Base-by-base conservation (phyloP, 257 asterid species). In the Plantago ovata region DNA sequence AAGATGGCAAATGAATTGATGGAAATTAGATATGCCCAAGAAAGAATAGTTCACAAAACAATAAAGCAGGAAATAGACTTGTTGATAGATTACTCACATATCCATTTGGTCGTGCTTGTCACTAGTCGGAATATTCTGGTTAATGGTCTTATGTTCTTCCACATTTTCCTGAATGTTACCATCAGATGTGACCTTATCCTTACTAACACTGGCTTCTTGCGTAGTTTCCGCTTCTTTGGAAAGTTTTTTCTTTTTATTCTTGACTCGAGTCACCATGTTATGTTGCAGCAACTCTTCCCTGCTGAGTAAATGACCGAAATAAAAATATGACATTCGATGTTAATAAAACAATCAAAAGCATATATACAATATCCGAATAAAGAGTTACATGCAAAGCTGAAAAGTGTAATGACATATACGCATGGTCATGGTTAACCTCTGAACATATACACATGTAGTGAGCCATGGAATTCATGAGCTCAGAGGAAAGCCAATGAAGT, bases 81-180 rank as follows among this genome's bases (percentile, higher is more conserved):
- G 45, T 7, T 24, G 56, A 38, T 58, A 52, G 58, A 61, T 39
- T 59, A 54, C 77, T 78, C 77, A 81, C 82, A 33, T 18, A n/a
- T 68, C 74, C 40, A 19, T 53, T 50, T 20, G 75, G 47, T 23
- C 13, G 18, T 60, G 40, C 69, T 45, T 33, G 16, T 46, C 51
- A n/a, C 23, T 11, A 46, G 51, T 46, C n/a, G 66, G 70, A 51
- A 62, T 13, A 57, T 68, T 68, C 61, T 61, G 75, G 39, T 60
- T 19, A 28, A 39, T 54, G 50, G 16, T 48, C 43, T 56, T 22
- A 44, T 49, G 70, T 24, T 52, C 42, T 44, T 38, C 51, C 16
- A 38, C 65, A 41, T 41, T 58, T 54, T 48, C 51, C 36, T 33
- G 56, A 62, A 20, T 38, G 15, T 13, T 43, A 28, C 59, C 58